These are phyloP conservation scores for Nematocida homosporus DNA, from an alignment of 371 early-diverging fungal genomes.

Conservation along the genomic window DNA sequence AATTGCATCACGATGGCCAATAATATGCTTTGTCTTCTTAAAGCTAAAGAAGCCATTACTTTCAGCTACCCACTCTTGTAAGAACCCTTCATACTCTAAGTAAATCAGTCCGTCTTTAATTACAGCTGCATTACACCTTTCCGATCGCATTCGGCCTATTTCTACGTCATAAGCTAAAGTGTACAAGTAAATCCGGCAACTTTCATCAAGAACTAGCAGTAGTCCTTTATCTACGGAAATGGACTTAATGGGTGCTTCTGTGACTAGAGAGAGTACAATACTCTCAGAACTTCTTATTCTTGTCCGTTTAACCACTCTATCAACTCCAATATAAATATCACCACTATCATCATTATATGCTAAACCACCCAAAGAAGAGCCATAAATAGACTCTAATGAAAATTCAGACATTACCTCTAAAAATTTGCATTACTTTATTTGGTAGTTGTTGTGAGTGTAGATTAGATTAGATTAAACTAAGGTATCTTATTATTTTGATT, in stretches of 20 bases:
- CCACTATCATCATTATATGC: constrained; percentile 29
- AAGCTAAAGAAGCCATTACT: constrained; percentile 27
- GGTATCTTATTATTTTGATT: too few species aligned
- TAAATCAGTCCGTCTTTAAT: constrained; percentile 7
- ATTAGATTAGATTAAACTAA: too few species aligned
- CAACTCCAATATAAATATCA: constrained; percentile 28
- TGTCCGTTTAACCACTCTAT: constrained; percentile 20
- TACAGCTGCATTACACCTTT: not conserved
- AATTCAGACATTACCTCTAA: constrained; percentile 10
- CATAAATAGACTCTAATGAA: constrained; percentile 23
- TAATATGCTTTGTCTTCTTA: constrained; percentile 28
- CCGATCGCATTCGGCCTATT: constrained; percentile 35
- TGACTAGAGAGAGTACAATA: constrained; percentile 13
- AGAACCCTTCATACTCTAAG: constrained; percentile 31
- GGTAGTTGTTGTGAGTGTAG: too few species aligned
- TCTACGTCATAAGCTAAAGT: constrained; percentile 21
- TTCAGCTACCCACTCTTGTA: constrained; percentile 31
- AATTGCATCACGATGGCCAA: constrained; percentile 33
- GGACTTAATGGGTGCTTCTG: constrained; percentile 16
- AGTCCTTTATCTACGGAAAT: constrained; percentile 31
- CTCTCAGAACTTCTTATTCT: constrained; percentile 8
- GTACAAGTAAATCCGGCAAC: constrained; percentile 36
- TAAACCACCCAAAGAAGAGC: not conserved
- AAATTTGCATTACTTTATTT: too few species aligned
- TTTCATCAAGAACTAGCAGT: constrained; percentile 28